Conservation (phyloP, 2,329 filamentous ascomycete genomes). For the Hysterium pulicare region DNA sequence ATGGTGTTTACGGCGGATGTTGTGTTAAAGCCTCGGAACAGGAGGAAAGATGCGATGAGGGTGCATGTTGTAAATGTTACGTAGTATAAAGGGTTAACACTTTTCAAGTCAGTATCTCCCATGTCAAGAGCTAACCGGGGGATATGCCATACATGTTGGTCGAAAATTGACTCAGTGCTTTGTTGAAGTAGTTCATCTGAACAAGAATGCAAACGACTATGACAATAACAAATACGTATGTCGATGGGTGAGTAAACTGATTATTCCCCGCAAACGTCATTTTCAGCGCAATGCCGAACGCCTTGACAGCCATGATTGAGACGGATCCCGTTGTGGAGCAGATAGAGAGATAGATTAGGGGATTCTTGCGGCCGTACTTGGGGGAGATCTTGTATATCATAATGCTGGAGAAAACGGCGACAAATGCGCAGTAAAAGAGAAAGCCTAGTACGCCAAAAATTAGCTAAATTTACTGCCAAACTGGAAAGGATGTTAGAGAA, state of each 20-base stretch:
- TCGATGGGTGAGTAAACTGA: constrained; percentile 91
- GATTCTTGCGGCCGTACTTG: constrained; percentile 88
- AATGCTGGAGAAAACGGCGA: constrained; percentile 77
- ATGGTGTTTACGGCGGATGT: constrained; percentile 88
- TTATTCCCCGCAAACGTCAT: constrained; percentile 90
- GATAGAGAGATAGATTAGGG: constrained; percentile 93
- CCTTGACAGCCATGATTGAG: constrained; percentile 99
- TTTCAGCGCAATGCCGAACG: constrained; percentile 95
- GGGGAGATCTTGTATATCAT: constrained; percentile 98
- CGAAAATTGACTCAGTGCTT: constrained; percentile 92
- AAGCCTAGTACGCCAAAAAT: constrained; percentile 62
- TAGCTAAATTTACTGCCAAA: too few species aligned
- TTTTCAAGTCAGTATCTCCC: constrained; percentile 36
- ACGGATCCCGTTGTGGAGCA: constrained; percentile 96
- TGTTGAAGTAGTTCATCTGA: constrained; percentile 99
- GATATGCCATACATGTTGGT: constrained; percentile 78
- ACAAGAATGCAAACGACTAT: constrained; percentile 91
- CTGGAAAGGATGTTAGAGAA: too few species aligned
- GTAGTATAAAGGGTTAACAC: constrained; percentile 94
- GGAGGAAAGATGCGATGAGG: constrained; percentile 89
- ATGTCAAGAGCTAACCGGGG: background rate
- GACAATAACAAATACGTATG: constrained; percentile 95
- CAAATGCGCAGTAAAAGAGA: constrained; percentile 76
- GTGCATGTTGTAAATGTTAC: constrained; percentile 96
- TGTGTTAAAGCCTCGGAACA: constrained; percentile 95